Percentiles rank a stretch among this genome's conserved stretches.
phyloP scores from a whole-genome alignment of 1,284 basidiomycete species.

The Marasmius tenuissimus region DNA sequence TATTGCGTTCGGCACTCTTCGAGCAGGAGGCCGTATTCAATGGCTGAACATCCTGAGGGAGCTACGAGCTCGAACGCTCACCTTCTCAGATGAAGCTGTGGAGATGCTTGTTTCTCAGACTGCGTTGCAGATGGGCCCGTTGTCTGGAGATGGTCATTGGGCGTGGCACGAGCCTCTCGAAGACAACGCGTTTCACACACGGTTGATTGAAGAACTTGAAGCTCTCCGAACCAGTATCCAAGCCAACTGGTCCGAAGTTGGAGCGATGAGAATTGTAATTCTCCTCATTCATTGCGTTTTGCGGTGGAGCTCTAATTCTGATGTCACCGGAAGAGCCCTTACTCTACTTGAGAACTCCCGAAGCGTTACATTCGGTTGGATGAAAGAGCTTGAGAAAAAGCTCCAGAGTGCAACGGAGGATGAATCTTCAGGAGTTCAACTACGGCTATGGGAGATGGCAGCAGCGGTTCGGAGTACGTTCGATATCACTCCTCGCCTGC shows the following conservation, averaged over 20 bases:
- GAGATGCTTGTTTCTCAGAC: conserved; percentile 40
- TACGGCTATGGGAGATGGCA: background rate
- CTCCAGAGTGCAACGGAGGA: background rate
- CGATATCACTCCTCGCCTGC: background rate
- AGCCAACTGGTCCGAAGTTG: background rate
- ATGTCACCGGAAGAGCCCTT: no score
- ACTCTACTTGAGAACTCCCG: background rate
- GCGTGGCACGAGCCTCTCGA: background rate
- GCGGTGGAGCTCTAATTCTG: background rate
- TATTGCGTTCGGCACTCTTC: conserved; percentile 40
- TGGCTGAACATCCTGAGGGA: conserved; percentile 51
- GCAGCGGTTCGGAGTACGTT: background rate
- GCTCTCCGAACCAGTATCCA: background rate
- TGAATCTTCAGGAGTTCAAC: background rate
- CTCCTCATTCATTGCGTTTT: background rate
- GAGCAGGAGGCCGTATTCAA: conserved; percentile 42
- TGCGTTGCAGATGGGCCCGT: conserved; percentile 39
- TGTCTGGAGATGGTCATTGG: background rate
- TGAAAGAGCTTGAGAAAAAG: background rate
- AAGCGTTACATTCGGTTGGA: background rate
- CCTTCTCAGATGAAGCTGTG: conserved; percentile 37
- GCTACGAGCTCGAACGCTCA: conserved; percentile 33
- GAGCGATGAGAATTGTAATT: background rate
- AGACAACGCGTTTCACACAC: background rate
- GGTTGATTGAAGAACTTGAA: background rate